Evolutionary conservation across 2,329 filamentous ascomycete species (phyloP), one percentile per base, ranked within the genome.

Genomic region (Pseudogymnoascus sp.): DNA sequence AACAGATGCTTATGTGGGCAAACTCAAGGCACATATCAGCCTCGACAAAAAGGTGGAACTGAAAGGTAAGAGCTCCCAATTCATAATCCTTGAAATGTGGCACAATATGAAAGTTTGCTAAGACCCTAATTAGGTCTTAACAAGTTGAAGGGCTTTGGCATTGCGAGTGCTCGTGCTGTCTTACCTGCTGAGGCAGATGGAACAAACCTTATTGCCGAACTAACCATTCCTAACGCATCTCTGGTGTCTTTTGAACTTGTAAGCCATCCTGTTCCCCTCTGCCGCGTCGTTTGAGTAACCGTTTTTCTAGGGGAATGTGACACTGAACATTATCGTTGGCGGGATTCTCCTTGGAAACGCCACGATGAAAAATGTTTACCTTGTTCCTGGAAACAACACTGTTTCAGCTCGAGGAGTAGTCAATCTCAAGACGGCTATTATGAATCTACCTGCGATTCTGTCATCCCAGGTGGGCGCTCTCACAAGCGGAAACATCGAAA

Each of bases 311-410:
- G 79, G 80, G 9, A 77, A 81, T 66, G 59, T 81, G n/a, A 77
- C 77, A 0, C 73, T 81, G 14, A 78, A 80, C 45, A 61, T 81
- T 16, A 68, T 75, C 61, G 75, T 74, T 0, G 77, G 76, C 3
- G 71, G 76, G n/a, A 63, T 77, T 8, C 70, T 69, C 7, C 65
- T 81, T 5, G 79, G 79, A 4, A 66, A 74, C 1, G 72, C 78
- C 16, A 71, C 70, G 14, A 63, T 79, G 4, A 71, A 74, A 61
- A 72, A 80, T 40, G 71, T 80, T 1, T 31, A 72, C 0, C 70
- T 82, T 3, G 72, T 72, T 14, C 78, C 75, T 0, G 78, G 77
- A 4, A 78, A 80, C 64, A 80, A 80, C 63, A 74, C 73, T 0
- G 67, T 75, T 0, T 65, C 70, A 2, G 80, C 79, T 61, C 71